Percentiles rank a stretch among this genome's conserved stretches.
Conservation (phyloP, 352 stramenopile species). For the Phytophthora sp. region DNA sequence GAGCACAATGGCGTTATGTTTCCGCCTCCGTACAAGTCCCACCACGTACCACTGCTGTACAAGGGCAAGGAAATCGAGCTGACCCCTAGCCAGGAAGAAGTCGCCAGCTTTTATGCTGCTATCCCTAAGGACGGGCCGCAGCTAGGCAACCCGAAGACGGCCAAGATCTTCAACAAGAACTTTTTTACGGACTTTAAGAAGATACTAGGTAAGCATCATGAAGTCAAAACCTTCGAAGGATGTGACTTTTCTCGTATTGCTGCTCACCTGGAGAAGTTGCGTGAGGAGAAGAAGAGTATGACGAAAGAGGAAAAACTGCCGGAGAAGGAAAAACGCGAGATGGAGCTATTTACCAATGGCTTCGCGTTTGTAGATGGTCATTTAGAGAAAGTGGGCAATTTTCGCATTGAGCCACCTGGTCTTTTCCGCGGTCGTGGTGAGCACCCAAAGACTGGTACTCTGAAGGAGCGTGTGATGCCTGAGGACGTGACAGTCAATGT, state of each 20-base stretch:
- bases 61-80: conserved; percentile 94
- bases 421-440: conserved; percentile 98
- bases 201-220: conserved; percentile 92
- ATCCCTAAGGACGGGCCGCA: conserved; percentile 98
- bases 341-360: conserved; percentile 93
- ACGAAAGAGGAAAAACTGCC: conserved; percentile 94
- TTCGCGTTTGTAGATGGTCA: conserved; percentile 98
- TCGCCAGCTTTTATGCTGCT: conserved; percentile 95
- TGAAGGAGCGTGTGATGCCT: conserved; percentile 97
- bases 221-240: conserved; percentile 96
- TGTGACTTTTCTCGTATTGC: conserved; percentile 98
- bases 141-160: conserved; percentile 96
- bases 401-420: conserved; percentile 97
- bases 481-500: conserved; percentile 99
- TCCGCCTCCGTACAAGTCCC: conserved; percentile 94
- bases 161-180: conserved; percentile 99
- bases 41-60: conserved; percentile 96
- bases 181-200: conserved; percentile 96
- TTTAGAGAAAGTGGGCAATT: conserved; percentile 98
- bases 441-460: conserved; percentile 99
- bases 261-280: conserved; percentile 91
- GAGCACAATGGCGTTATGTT: conserved; percentile 99
- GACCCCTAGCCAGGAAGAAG: conserved; percentile 94
- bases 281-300: conserved; percentile 95
- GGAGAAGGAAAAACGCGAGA: conserved; percentile 92